Evolutionary conservation across 495 filamentous ascomycete species (phyloP).

Genomic region (Xylaria scruposa): DNA sequence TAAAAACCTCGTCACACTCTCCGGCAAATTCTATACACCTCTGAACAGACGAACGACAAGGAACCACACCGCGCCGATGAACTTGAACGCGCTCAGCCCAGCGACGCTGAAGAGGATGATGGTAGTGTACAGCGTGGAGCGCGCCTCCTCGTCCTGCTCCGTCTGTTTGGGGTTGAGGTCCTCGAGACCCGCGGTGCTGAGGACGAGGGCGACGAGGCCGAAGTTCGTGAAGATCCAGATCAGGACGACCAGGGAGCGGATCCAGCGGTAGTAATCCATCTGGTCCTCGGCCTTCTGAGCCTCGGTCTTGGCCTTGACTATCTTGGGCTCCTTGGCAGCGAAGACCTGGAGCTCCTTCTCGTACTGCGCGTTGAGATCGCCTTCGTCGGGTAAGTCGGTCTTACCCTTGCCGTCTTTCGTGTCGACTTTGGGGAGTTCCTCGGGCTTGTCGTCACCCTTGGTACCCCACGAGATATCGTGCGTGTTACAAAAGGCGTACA

Average conservation of each 20-base stretch:
- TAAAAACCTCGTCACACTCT: background rate
- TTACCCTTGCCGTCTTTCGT: conserved; percentile 94
- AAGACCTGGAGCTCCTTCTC: conserved; percentile 84
- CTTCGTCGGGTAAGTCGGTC: conserved; percentile 86
- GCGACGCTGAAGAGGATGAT: conserved; percentile 95
- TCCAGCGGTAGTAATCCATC: conserved; percentile 98
- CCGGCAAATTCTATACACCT: conserved; percentile 52
- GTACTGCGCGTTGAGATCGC: conserved; percentile 88
- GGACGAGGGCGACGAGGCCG: conserved; percentile 83
- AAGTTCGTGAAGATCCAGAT: conserved; percentile 98
- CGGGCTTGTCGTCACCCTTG: conserved; percentile 89
- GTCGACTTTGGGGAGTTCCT: conserved; percentile 79
- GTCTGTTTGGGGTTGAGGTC: conserved; percentile 57
- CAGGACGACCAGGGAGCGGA: conserved; percentile 88
- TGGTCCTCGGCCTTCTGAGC: conserved; percentile 76
- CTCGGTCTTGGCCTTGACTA: conserved; percentile 66
- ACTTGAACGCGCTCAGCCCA: conserved; percentile 84
- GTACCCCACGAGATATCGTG: conserved; percentile 98
- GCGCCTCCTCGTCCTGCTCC: conserved; percentile 53
- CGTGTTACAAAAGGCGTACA: conserved; percentile 98
- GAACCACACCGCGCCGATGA: conserved; percentile 92
- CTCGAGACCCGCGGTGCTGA: conserved; percentile 83
- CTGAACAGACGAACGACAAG: conserved; percentile 90
- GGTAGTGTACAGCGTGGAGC: conserved; percentile 81
- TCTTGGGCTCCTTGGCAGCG: conserved; percentile 66